Evolutionary conservation across 345 rosid species (phyloP).

Genomic region (Turnera subulata): DNA sequence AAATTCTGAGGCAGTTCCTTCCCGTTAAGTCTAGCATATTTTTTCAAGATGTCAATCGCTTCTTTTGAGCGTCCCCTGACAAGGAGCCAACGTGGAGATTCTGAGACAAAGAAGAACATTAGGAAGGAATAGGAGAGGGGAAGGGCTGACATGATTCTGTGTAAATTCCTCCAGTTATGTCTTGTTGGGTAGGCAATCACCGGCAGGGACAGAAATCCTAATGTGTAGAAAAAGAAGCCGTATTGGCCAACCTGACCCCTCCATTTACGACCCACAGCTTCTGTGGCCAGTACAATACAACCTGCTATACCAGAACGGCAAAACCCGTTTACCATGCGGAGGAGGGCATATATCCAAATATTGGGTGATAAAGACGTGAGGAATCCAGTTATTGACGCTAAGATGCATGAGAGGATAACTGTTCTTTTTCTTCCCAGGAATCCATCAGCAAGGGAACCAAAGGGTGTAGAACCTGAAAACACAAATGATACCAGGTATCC

Average conservation of each 20-base stretch:
- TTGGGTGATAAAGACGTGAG: slow-evolving; percentile 68
- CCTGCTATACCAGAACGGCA: slow-evolving; percentile 57
- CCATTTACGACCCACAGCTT: slow-evolving; percentile 67
- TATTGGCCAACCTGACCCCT: slow-evolving; percentile 73
- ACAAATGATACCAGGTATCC: not conserved
- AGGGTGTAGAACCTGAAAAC: slow-evolving; percentile 52
- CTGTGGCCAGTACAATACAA: slow-evolving; percentile 68
- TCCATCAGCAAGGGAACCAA: slow-evolving; percentile 55
- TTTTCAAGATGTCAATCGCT: slow-evolving; percentile 44
- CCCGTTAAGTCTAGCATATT: slow-evolving; percentile 46
- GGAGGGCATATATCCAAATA: slow-evolving; percentile 56
- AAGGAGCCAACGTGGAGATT: slow-evolving; percentile 81
- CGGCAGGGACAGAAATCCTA: slow-evolving; percentile 66
- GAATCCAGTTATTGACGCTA: slow-evolving; percentile 47
- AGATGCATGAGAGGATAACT: slow-evolving; percentile 39
- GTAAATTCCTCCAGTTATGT: slow-evolving; percentile 52
- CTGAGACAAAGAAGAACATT: slow-evolving; percentile 47
- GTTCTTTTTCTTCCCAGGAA: slow-evolving; percentile 62
- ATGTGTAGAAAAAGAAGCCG: slow-evolving; percentile 70
- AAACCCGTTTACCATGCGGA: slow-evolving; percentile 64
- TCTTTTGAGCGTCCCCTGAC: slow-evolving; percentile 48
- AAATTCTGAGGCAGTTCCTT: slow-evolving; percentile 44
- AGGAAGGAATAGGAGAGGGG: slow-evolving; percentile 47
- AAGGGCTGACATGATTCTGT: slow-evolving; percentile 42
- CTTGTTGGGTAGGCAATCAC: slow-evolving; percentile 52